Conservation (phyloP, 371 early-diverging fungal genomes). For the Rhizopus stolonifer region DNA sequence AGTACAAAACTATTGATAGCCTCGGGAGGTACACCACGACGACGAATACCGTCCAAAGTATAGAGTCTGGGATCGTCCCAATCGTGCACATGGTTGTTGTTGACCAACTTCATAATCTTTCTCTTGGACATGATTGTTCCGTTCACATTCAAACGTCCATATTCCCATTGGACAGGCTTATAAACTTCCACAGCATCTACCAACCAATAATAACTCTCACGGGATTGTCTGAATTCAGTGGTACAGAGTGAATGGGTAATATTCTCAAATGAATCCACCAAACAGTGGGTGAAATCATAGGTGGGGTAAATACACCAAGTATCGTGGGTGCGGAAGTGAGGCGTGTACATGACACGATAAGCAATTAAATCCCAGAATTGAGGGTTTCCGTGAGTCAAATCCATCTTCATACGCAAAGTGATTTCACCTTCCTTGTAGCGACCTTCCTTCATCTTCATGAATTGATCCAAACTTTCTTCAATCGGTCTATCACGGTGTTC, state of each 20-base stretch:
- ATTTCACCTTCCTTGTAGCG: conserved; percentile 93
- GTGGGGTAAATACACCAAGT: conserved; percentile 99
- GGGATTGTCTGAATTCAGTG: conserved; percentile 93
- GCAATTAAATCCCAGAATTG: conserved; percentile 99
- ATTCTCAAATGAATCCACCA: conserved; percentile 99
- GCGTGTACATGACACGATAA: conserved; percentile 92
- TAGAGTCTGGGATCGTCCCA: conserved; percentile 99
- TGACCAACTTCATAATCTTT: conserved; percentile 93
- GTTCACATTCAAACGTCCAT: conserved; percentile 95
- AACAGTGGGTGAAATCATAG: conserved; percentile 99
- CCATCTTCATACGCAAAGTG: conserved; percentile 99
- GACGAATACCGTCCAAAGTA: conserved; percentile 95
- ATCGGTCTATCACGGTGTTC: conserved; percentile 93
- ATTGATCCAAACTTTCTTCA: conserved; percentile 90
- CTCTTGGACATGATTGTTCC: conserved; percentile 98
- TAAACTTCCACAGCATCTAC: conserved; percentile 98
- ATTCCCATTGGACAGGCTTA: conserved; percentile 99
- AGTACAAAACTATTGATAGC: conserved; percentile 99
- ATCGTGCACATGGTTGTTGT: conserved; percentile 74
- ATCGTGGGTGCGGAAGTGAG: conserved; percentile 92
- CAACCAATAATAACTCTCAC: conserved; percentile 99
- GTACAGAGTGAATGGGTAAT: conserved; percentile 99
- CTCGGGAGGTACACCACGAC: conserved; percentile 98
- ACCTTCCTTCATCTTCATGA: conserved; percentile 98
- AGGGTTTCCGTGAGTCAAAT: conserved; percentile 93